phyloP scores from a whole-genome alignment of 371 early-diverging fungal genomes.

The Vairimorpha necatrix region DNA sequence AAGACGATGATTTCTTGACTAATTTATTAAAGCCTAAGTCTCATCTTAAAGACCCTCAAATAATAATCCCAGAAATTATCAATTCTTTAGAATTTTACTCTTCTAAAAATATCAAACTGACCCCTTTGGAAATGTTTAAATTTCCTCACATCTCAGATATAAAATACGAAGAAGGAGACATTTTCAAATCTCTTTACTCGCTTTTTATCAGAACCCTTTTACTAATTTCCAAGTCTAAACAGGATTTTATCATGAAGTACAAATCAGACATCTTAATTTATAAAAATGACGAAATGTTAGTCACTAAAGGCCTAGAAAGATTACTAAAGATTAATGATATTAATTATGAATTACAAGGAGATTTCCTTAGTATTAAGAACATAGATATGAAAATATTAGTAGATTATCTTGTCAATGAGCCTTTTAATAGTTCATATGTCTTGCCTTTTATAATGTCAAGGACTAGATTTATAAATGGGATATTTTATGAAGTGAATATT shows the following conservation, averaged over 20 bases:
- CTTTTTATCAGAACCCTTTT: constrained; percentile 24
- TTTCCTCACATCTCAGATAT: constrained; percentile 25
- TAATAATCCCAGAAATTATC: not conserved
- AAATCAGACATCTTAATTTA: constrained; percentile 30
- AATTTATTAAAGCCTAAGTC: not conserved
- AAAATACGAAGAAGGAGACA: constrained; percentile 12
- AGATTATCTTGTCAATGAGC: constrained; percentile 28
- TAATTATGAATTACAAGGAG: constrained; percentile 4
- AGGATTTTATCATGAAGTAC: constrained; percentile 28
- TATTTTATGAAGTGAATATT: constrained; percentile 13
- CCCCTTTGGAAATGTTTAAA: constrained; percentile 12
- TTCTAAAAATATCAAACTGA: not conserved
- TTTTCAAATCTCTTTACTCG: constrained; percentile 26
- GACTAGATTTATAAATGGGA: constrained; percentile 28
- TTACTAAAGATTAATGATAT: constrained; percentile 22
- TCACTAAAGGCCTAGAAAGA: constrained; percentile 9
- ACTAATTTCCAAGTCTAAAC: constrained; percentile 3
- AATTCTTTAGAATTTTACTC: not conserved
- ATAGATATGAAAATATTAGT: constrained; percentile 13
- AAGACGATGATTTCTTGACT: not conserved
- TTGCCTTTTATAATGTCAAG: constrained; percentile 34
- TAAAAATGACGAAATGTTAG: not conserved
- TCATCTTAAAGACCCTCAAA: not conserved
- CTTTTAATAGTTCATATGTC: constrained; percentile 5
- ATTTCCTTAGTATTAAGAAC: constrained; percentile 1